Evolutionary conservation across 345 rosid genomes (phyloP), one percentile per base, ranked within the genome.

Genomic region (Populus tremula): DNA sequence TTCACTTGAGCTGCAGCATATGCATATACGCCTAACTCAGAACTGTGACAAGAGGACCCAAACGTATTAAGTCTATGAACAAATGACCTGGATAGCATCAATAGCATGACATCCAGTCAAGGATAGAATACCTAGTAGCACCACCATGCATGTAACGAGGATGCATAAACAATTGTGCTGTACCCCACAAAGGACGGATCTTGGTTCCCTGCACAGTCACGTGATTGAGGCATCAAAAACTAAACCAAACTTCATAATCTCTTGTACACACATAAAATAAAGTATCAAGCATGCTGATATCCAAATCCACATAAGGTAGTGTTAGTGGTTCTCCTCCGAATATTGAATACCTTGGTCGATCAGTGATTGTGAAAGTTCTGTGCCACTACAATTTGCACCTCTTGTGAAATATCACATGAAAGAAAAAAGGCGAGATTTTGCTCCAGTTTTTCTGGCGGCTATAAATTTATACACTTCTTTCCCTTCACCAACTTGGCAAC

Each of bases 1-100:
- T 93, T 96, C 76, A 96, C 99, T 85, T 96, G 99, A 54, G 98
- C 98, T 61, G 99, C 98, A 84, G 93, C 94, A 85, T 91, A 93
- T 73, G 94, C 98, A 84, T 92, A 96, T 18, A 92, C 98, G 39
- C 85, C 96, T 59, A 92, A 75, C 79, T 96, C 97, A 73, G 99
- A 84, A 82, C 99, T 92, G 84, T 43, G n/a, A 17, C 13, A 75
- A 67, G 76, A 25, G 27, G 74, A 80, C 63, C 53, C 49, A 41
- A 23, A 25, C 53, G 61, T 67, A 36, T 65, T 5, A 14, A 67
- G 41, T 49, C 50, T 71, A 79, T 23, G 45, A 62, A 33, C 33
- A 47, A 64, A 64, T 12, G 10, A 70, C 61, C 17, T 39, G 49
- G 70, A 5, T 6, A 49, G 9, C 56, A 41, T 50, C 35, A 50